Conservation (phyloP, 371 early-diverging fungal species). For the Entomophthora muscae region DNA sequence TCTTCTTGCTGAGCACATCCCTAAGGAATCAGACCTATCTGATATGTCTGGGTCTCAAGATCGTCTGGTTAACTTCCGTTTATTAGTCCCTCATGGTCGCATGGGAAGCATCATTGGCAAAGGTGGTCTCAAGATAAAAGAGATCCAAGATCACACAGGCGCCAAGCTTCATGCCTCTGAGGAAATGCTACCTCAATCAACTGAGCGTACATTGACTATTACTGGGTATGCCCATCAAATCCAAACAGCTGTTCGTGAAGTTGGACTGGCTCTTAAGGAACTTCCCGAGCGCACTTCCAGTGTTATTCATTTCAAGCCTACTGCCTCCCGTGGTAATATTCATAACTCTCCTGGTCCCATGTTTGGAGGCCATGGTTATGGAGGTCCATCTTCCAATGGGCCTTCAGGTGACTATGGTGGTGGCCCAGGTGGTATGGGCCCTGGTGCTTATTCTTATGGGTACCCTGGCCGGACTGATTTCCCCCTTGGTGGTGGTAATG, state of each 20-base stretch:
- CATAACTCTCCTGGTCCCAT: neutral
- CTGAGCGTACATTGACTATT: constrained; percentile 71
- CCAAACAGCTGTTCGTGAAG: constrained; percentile 56
- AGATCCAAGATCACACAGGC: constrained; percentile 71
- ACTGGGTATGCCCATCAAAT: constrained; percentile 63
- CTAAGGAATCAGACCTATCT: neutral
- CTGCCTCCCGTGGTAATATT: constrained; percentile 10
- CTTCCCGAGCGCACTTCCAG: constrained; percentile 25
- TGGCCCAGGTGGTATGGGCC: neutral
- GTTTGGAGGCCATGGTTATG: neutral
- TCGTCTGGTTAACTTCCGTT: constrained; percentile 30
- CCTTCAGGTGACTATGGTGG: constrained; percentile 13
- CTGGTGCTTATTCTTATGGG: constrained; percentile 5
- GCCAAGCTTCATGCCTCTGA: constrained; percentile 67
- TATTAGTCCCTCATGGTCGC: constrained; percentile 49
- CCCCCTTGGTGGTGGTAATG: constrained; percentile 5
- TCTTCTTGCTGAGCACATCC: neutral
- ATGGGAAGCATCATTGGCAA: constrained; percentile 90
- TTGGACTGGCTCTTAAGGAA: constrained; percentile 42
- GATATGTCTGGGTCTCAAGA: constrained; percentile 11
- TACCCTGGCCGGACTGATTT: constrained; percentile 9
- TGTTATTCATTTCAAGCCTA: constrained; percentile 36
- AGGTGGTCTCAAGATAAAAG: constrained; percentile 67
- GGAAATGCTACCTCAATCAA: constrained; percentile 48
- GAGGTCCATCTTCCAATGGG: neutral